phyloP scores from a whole-genome alignment of 352 stramenopile genomes.

The Pythium dissimile region DNA sequence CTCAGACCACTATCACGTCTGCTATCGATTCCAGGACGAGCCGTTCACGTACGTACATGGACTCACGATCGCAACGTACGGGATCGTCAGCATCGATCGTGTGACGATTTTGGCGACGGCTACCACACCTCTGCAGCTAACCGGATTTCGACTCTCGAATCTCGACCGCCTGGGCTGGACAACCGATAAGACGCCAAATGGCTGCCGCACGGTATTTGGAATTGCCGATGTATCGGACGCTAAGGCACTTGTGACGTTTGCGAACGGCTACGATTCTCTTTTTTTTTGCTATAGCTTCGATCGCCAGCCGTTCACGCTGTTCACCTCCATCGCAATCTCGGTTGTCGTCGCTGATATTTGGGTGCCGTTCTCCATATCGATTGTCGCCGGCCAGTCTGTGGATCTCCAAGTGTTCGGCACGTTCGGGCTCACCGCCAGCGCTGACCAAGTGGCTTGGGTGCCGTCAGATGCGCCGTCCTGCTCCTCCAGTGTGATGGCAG shows the following conservation, averaged over 20 bases:
- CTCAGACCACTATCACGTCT: slow-evolving; percentile 56
- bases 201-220: slow-evolving; percentile 31
- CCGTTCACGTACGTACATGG: slow-evolving; percentile 46
- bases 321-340: slow-evolving; percentile 27
- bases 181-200: slow-evolving; percentile 21
- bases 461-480: slow-evolving; percentile 41
- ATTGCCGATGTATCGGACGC: slow-evolving; percentile 30
- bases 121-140: slow-evolving; percentile 41
- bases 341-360: slow-evolving; percentile 53
- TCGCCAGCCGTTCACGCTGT: slow-evolving; percentile 52
- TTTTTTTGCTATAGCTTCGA: slow-evolving; percentile 67
- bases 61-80: slow-evolving; percentile 43
- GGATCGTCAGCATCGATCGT: slow-evolving; percentile 39
- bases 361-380: slow-evolving; percentile 36
- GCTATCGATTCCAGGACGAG: slow-evolving; percentile 71
- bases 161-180: slow-evolving; percentile 56
- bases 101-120: slow-evolving; percentile 39
- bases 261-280: slow-evolving; percentile 30
- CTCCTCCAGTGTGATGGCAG: slow-evolving; percentile 21
- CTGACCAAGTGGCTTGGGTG: slow-evolving; percentile 59
- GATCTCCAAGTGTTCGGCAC: slow-evolving; percentile 41
- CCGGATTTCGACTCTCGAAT: slow-evolving; percentile 43
- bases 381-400: slow-evolving; percentile 47
- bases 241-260: slow-evolving; percentile 30
- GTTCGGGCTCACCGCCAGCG: slow-evolving; percentile 57